A percentile compares a stretch with the other conserved stretches of the same genome.
Conservation (phyloP, 2,329 filamentous ascomycete genomes). For the Zopfia rhizophila region DNA sequence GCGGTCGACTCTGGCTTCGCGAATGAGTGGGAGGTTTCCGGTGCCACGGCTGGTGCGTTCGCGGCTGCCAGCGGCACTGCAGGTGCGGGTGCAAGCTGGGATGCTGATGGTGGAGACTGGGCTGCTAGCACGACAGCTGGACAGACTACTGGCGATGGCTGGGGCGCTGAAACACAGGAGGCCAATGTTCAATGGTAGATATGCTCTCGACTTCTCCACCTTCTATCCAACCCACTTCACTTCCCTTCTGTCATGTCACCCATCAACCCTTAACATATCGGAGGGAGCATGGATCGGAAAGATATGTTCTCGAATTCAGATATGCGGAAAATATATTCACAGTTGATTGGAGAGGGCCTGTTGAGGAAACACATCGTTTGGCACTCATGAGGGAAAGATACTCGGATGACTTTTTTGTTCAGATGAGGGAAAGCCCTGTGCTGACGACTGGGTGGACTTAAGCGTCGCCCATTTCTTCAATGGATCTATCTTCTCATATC, state of each 20-base stretch:
- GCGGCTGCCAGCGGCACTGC: constrained; percentile 67
- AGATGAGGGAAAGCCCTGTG: constrained; percentile 98
- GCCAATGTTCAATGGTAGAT: constrained; percentile 58
- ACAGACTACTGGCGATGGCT: constrained; percentile 63
- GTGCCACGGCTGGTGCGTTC: constrained; percentile 72
- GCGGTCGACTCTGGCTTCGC: constrained; percentile 83
- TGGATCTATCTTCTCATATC: constrained; percentile 23
- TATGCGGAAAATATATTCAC: constrained; percentile 24
- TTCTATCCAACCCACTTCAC: constrained; percentile 45
- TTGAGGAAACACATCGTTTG: constrained; percentile 55
- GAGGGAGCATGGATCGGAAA: constrained; percentile 41
- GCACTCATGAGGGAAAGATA: constrained; percentile 99
- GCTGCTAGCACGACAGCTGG: constrained; percentile 65
- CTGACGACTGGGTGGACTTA: constrained; percentile 84
- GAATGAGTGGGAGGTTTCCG: constrained; percentile 86
- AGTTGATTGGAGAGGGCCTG: constrained; percentile 21
- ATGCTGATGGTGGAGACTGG: constrained; percentile 75
- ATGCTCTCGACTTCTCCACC: constrained; percentile 17
- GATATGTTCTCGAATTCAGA: constrained; percentile 20
- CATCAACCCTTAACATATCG: constrained; percentile 22
- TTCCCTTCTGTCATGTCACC: constrained; percentile 20
- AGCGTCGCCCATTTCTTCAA: constrained; percentile 75
- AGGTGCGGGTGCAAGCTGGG: constrained; percentile 71
- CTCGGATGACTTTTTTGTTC: constrained; percentile 63
- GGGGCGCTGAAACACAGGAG: constrained; percentile 55